Conservation (phyloP, 2,329 filamentous ascomycete species). For the Penicillium crustosum region DNA sequence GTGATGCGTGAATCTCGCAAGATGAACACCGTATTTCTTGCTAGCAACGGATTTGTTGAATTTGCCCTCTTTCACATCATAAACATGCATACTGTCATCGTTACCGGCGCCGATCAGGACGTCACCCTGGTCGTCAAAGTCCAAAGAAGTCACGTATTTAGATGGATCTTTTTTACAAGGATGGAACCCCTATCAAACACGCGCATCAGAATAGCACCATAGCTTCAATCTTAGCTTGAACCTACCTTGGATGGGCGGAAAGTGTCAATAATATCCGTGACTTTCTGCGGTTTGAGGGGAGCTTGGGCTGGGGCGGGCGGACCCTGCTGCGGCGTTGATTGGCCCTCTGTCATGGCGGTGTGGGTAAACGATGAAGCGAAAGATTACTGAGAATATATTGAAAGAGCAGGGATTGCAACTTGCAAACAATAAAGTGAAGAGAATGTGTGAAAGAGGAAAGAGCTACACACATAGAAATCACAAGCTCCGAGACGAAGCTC, state of each 20-base stretch:
- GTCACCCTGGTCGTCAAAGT: slow-evolving; percentile 95
- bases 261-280: slow-evolving; percentile 73
- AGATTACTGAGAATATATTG: background rate
- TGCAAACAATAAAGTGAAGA: background rate
- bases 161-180: slow-evolving; percentile 40
- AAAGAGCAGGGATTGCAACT: too few species aligned
- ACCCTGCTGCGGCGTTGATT: slow-evolving; percentile 24
- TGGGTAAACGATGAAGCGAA: background rate
- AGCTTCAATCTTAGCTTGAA: slow-evolving; percentile 12
- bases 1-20: slow-evolving; percentile 92
- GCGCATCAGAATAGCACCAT: slow-evolving; percentile 12
- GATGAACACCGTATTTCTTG: slow-evolving; percentile 94
- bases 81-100: slow-evolving; percentile 94
- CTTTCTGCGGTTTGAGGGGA: slow-evolving; percentile 56
- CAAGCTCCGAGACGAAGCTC: slow-evolving; percentile 14
- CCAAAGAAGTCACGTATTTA: slow-evolving; percentile 78
- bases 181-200: slow-evolving; percentile 31
- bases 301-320: slow-evolving; percentile 28
- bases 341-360: slow-evolving; percentile 31
- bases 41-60: slow-evolving; percentile 86
- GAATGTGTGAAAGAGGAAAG: background rate
- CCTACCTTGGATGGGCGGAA: slow-evolving; percentile 78
- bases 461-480: background rate
- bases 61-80: slow-evolving; percentile 86
- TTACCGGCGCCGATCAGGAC: slow-evolving; percentile 86